Conservation (phyloP, 1,139 yeast species). For the Saccharomyces hybrid region DNA sequence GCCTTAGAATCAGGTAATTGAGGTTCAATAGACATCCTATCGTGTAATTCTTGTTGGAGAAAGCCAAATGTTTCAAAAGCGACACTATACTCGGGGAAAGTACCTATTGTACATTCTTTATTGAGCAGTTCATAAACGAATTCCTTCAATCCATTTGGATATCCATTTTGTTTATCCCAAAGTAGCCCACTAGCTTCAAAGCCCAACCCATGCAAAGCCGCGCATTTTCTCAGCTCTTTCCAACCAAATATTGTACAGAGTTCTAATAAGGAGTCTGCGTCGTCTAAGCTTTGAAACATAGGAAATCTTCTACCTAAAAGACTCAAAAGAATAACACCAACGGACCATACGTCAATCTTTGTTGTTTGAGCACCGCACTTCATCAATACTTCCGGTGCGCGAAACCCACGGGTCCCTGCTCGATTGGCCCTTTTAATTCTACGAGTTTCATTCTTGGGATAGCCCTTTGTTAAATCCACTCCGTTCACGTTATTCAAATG, state of each 20-base stretch:
- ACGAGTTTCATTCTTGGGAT: conserved; percentile 72
- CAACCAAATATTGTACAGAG: conserved; percentile 77
- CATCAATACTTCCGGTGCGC: conserved; percentile 89
- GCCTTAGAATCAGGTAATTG: conserved; percentile 11
- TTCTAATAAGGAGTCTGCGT: conserved; percentile 83
- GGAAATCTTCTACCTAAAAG: conserved; percentile 69
- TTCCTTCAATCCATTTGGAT: conserved; percentile 27
- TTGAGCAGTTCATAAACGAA: conserved; percentile 27
- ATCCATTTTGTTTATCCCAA: conserved; percentile 25
- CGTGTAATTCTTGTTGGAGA: conserved; percentile 23
- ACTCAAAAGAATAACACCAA: conserved; percentile 77
- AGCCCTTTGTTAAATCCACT: conserved; percentile 46
- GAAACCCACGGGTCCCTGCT: conserved; percentile 94
- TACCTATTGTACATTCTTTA: conserved; percentile 31
- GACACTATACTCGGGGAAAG: conserved; percentile 35
- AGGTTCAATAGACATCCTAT: conserved; percentile 23
- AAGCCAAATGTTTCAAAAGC: conserved; percentile 34
- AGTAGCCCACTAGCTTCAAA: conserved; percentile 52
- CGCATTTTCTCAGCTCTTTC: conserved; percentile 65
- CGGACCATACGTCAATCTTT: conserved; percentile 86
- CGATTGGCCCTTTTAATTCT: conserved; percentile 91
- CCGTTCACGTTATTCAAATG: conserved; percentile 25
- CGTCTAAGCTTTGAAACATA: conserved; percentile 89
- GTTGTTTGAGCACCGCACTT: conserved; percentile 81
- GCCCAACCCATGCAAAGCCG: conserved; percentile 81